Percentiles rank a stretch among this genome's conserved stretches.
Conservation (phyloP, 2,329 filamentous ascomycete genomes). For the Leptographium procerum region DNA sequence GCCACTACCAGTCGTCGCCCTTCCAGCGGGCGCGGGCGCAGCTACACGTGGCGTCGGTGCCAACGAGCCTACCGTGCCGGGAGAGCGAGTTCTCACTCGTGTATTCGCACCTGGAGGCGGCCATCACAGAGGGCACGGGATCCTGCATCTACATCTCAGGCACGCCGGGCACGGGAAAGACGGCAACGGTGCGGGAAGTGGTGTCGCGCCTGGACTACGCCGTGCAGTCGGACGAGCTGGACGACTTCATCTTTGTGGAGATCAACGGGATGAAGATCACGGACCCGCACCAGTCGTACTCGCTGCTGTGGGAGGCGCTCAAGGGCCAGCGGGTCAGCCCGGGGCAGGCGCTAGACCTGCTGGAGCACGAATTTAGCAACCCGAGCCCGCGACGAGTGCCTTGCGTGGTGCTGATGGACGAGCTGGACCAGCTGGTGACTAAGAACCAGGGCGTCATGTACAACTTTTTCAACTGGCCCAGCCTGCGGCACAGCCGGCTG, state of each 20-base stretch:
- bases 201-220: conserved; percentile 80
- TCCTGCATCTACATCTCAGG: conserved; percentile 98
- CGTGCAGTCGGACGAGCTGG: conserved; percentile 79
- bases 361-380: conserved; percentile 86
- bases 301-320: conserved; percentile 88
- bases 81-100: conserved; percentile 87
- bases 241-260: conserved; percentile 98
- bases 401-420: conserved; percentile 96
- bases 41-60: conserved; percentile 89
- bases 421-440: conserved; percentile 93
- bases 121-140: conserved; percentile 85
- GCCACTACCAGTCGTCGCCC: conserved; percentile 64
- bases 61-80: conserved; percentile 77
- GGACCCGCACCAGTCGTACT: conserved; percentile 93
- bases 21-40: conserved; percentile 84
- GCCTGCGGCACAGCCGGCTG: conserved; percentile 76
- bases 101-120: conserved; percentile 85
- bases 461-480: conserved; percentile 99
- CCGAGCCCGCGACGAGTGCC: conserved; percentile 85
- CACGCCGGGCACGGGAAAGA: conserved; percentile 96
- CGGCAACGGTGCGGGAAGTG: conserved; percentile 91
- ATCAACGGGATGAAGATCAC: conserved; percentile 99
- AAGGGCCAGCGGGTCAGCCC: conserved; percentile 89
- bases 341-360: conserved; percentile 76
- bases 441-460: conserved; percentile 99